Evolutionary conservation across 2,329 filamentous ascomycete genomes (phyloP).

Genomic region (Pyricularia pennisetigena): DNA sequence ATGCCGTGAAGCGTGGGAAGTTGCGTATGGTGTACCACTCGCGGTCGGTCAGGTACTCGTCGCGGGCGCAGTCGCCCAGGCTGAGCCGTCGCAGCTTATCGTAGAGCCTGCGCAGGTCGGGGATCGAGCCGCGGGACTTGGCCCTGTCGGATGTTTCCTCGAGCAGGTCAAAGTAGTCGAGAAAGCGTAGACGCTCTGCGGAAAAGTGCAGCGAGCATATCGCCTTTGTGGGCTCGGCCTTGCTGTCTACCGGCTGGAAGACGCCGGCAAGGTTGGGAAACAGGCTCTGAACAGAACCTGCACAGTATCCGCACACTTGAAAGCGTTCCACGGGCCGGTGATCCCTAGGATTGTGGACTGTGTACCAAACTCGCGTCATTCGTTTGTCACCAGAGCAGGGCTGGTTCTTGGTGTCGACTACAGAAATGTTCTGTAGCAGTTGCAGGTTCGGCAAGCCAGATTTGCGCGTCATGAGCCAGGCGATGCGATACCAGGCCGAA

Average conservation of each 20-base stretch:
- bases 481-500: conserved; percentile 71
- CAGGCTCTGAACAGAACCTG: conserved; percentile 59
- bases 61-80: conserved; percentile 54
- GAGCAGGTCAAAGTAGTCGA: conserved; percentile 48
- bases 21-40: conserved; percentile 71
- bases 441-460: conserved; percentile 55
- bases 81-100: conserved; percentile 51
- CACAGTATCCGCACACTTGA: conserved; percentile 64
- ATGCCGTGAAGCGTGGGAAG: conserved; percentile 72
- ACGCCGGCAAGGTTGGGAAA: conserved; percentile 62
- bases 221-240: conserved; percentile 35
- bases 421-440: conserved; percentile 59
- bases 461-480: conserved; percentile 72
- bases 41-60: conserved; percentile 49
- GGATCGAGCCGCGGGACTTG: conserved; percentile 28
- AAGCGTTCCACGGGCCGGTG: conserved; percentile 59
- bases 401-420: conserved; percentile 44
- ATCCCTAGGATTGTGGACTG: conserved; percentile 59
- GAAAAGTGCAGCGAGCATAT: conserved; percentile 61
- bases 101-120: conserved; percentile 53
- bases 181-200: conserved; percentile 40
- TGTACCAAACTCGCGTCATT: conserved; percentile 60
- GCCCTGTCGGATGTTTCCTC: conserved; percentile 46
- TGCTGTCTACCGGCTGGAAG: conserved; percentile 45
- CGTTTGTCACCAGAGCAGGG: conserved; percentile 49